Evolutionary conservation across 805 yeast species (phyloP), one percentile per base, ranked within the genome.

Genomic region (Grigorovia humatica): DNA sequence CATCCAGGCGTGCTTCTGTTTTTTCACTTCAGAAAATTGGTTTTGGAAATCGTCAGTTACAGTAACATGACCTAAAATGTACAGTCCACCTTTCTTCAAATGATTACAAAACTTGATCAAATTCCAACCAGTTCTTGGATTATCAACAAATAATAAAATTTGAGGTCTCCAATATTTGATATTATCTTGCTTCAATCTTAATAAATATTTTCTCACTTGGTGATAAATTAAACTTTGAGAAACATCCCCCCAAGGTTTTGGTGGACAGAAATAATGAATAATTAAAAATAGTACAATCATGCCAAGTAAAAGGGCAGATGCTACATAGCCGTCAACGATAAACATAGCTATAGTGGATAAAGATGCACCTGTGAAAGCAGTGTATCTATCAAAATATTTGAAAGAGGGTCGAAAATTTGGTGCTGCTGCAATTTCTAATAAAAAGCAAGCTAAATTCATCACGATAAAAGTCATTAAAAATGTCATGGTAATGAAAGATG

Each of bases 91-190:
- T 65, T 93, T 93, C 64, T 93, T 93, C 69, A 93, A 71, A 66
- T 89, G 89, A 63, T 93, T 93, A 70, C 99, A 93, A 61, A 93
- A 93, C 13, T 85, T 82, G 53, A 93, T 90, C 56, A 93, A 71
- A 58, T 85, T 87, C 96, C 97, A 91, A 32, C 90, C 78, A 0
- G 95, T 82, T 55, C 96, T 73, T 0, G 99, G 98, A 59, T 88
- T 86, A 61, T 93, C 98, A 43, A 90, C 91, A 38, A 93, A 70
- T 32, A 93, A 69, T 53, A 93, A 71, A 43, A 93, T 83, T 66
- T 93, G 99, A 0, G 99, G 99, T 59, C 99, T 76, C 99, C 99
- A 93, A 65, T 90, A 93, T 69, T 93, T 93, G 49, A 93, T 96
- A 65, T 91, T 95, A 62, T 93, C 96, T 60, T 88, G 88, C 53